A percentile compares a stretch with the other conserved stretches of the same genome.
These are phyloP conservation scores for Boletus sp. DNA, from an alignment of 768 basidiomycete genomes.

Conservation along the genomic window DNA sequence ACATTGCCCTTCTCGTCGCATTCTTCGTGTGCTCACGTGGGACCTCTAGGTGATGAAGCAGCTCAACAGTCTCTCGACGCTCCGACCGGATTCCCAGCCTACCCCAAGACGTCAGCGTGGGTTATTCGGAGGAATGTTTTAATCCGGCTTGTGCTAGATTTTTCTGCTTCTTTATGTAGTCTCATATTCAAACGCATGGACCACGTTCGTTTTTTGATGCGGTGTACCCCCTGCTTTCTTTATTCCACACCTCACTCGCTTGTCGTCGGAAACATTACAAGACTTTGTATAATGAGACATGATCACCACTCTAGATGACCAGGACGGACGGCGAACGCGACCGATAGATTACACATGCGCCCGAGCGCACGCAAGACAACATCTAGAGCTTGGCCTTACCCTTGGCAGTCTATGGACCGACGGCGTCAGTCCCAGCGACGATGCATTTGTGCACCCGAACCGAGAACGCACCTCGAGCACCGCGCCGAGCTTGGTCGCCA, in stretches of 20 bases:
- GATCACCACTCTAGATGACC: conserved; percentile 18
- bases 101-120: conserved; percentile 72
- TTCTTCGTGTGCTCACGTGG: conserved; percentile 7
- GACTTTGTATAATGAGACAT: conserved; percentile 16
- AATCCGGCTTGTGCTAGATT: conserved; percentile 29
- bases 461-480: conserved; percentile 65
- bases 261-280: not conserved
- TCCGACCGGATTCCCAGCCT: conserved; percentile 80
- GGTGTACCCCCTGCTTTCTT: not conserved
- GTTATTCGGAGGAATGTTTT: conserved; percentile 77
- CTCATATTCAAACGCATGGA: not conserved
- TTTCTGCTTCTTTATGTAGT: not conserved
- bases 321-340: not conserved
- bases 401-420: conserved; percentile 28
- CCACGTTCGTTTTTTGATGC: conserved; percentile 9
- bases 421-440: too few relatives aligned
- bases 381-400: conserved; percentile 43
- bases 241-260: not conserved
- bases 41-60: conserved; percentile 86
- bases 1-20: conserved; percentile 1
- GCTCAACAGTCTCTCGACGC: conserved; percentile 85
- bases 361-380: too few relatives aligned
- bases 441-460: too few relatives aligned
- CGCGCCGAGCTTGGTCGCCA: conserved; percentile 85
- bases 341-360: not conserved